These are phyloP conservation scores for Colletotrichum godetiae DNA, from an alignment of 2,329 filamentous ascomycete genomes.

Conservation along the genomic window DNA sequence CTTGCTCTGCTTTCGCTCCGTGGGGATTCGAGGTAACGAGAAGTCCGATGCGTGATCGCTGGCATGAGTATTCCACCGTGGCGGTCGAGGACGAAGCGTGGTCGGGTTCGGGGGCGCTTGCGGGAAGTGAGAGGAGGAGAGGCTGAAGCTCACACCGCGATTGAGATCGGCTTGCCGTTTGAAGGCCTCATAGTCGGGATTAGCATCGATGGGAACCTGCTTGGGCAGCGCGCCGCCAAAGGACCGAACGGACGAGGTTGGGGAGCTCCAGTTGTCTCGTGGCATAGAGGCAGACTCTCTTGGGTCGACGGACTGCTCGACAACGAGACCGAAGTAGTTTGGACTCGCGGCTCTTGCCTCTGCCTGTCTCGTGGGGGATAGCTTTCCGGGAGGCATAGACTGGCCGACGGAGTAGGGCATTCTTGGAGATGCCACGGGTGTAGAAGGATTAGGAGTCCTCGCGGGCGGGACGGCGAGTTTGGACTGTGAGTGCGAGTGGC, in stretches of 20 bases:
- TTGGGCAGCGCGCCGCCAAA: constrained; percentile 76
- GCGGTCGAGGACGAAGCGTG: constrained; percentile 53
- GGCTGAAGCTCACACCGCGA: constrained; percentile 58
- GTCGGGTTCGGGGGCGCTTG: constrained; percentile 45
- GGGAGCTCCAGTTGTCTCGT: constrained; percentile 80
- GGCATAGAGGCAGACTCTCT: constrained; percentile 73
- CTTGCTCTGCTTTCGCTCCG: constrained; percentile 43
- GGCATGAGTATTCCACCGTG: constrained; percentile 61
- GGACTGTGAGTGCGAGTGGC: constrained; percentile 53
- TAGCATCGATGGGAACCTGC: constrained; percentile 77
- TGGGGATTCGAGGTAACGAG: constrained; percentile 7
- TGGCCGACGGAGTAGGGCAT: constrained; percentile 67
- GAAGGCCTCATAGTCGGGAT: constrained; percentile 86
- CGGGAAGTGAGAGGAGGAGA: constrained; percentile 60
- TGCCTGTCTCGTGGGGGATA: constrained; percentile 53
- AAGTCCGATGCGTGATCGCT: constrained; percentile 54
- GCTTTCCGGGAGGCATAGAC: constrained; percentile 59
- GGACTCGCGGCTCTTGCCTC: constrained; percentile 71
- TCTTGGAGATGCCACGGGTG: constrained; percentile 64
- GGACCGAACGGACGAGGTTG: constrained; percentile 76
- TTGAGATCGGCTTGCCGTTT: constrained; percentile 77
- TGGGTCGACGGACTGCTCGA: constrained; percentile 69
- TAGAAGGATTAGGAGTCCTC: constrained; percentile 55
- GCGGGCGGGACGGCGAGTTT: constrained; percentile 46
- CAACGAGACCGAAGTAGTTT: constrained; percentile 86